A percentile compares a stretch with the other conserved stretches of the same genome.
These are phyloP conservation scores for Pyrenopolyporus hunteri DNA, from an alignment of 495 filamentous ascomycete genomes.

Conservation along the genomic window DNA sequence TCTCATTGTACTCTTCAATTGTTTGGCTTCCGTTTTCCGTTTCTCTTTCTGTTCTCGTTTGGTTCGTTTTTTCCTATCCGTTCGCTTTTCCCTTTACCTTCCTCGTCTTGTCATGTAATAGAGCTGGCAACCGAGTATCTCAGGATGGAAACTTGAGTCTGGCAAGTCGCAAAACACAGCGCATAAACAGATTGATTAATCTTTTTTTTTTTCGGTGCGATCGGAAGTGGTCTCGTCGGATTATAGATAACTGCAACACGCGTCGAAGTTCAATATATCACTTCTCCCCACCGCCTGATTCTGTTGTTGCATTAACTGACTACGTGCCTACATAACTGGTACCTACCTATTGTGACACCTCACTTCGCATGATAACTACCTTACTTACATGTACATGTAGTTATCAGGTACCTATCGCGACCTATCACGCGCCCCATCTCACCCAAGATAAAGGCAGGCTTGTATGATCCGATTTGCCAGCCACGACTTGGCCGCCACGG, in stretches of 20 bases:
- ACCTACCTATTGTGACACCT: too few species aligned
- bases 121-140: constrained; percentile 31
- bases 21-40: constrained; percentile 27
- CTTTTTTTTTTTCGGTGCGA: constrained; percentile 19
- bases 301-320: neutral
- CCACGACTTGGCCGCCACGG: neutral
- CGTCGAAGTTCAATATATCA: constrained; percentile 39
- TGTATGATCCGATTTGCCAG: constrained; percentile 7
- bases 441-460: neutral
- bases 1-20: constrained; percentile 27
- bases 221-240: constrained; percentile 33
- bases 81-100: neutral
- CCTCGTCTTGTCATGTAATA: constrained; percentile 33
- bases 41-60: constrained; percentile 27
- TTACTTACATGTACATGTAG: too few species aligned
- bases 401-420: neutral
- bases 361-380: too few species aligned
- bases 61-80: constrained; percentile 1
- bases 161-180: constrained; percentile 31
- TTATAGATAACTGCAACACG: constrained; percentile 40
- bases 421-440: neutral
- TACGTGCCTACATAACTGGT: neutral
- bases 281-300: constrained; percentile 31
- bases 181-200: constrained; percentile 42
- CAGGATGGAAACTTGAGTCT: constrained; percentile 34